These are phyloP conservation scores for Botryotinia calthae DNA, from an alignment of 2,329 filamentous ascomycete species.

Conservation along the genomic window DNA sequence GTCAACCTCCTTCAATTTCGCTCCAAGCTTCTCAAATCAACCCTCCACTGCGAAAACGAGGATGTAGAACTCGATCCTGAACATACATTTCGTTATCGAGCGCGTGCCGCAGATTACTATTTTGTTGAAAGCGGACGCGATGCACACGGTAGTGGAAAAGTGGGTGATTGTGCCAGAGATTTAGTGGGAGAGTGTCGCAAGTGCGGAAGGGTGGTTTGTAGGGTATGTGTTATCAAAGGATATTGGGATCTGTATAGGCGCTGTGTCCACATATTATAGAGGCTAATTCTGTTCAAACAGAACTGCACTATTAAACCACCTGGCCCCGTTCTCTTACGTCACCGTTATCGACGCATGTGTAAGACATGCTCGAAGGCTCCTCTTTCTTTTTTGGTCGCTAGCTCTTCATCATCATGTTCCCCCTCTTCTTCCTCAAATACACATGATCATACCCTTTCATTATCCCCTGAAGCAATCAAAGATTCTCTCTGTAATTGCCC, in stretches of 20 bases:
- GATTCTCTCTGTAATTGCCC: constrained; percentile 37
- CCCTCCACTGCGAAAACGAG: constrained; percentile 79
- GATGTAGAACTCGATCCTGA: constrained; percentile 52
- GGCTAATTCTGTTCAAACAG: constrained; percentile 45
- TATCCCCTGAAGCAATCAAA: constrained; percentile 39
- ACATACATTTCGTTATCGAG: constrained; percentile 56
- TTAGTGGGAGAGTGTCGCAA: constrained; percentile 80
- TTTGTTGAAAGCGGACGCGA: constrained; percentile 54
- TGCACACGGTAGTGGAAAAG: constrained; percentile 58
- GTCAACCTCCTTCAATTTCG: constrained; percentile 76
- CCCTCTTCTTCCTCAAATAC: background rate
- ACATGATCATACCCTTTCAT: constrained; percentile 49
- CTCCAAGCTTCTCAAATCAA: constrained; percentile 67
- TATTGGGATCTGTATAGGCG: background rate
- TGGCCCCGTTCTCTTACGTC: constrained; percentile 61
- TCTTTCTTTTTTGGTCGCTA: constrained; percentile 50
- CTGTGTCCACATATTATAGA: background rate
- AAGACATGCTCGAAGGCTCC: constrained; percentile 70
- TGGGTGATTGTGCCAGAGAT: constrained; percentile 79
- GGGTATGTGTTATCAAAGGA: constrained; percentile 56
- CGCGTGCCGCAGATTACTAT: constrained; percentile 56
- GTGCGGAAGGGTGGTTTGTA: constrained; percentile 75
- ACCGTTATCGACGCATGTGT: constrained; percentile 80
- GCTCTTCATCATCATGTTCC: constrained; percentile 2
- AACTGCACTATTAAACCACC: constrained; percentile 89